phyloP scores from a whole-genome alignment of 1,139 yeast genomes.

The Nematodospora anomalae region DNA sequence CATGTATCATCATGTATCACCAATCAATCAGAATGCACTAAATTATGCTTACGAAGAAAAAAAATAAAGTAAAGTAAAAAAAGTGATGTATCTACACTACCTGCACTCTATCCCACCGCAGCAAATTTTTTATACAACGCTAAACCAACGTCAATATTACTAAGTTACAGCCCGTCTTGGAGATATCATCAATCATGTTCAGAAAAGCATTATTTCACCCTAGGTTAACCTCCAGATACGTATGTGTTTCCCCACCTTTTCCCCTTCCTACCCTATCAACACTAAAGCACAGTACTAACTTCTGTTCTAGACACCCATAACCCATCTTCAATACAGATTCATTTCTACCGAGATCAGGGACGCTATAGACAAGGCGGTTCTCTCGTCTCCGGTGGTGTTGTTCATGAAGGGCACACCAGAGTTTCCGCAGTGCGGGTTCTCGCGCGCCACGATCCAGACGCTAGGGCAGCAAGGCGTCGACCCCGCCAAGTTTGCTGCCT shows the following conservation, averaged over 20 bases:
- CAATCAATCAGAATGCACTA: not conserved
- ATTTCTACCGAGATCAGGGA: slow-evolving; percentile 75
- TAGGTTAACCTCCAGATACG: slow-evolving; percentile 18
- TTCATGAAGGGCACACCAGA: slow-evolving; percentile 98
- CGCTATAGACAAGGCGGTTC: slow-evolving; percentile 84
- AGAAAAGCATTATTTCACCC: slow-evolving; percentile 23
- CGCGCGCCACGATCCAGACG: slow-evolving; percentile 89
- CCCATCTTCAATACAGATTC: slow-evolving; percentile 37
- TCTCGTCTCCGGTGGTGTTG: slow-evolving; percentile 88
- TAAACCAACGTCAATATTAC: not conserved
- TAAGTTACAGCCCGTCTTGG: not conserved
- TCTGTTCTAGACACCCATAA: slow-evolving; percentile 6
- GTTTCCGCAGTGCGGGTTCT: slow-evolving; percentile 97
- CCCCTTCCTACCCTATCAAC: not conserved
- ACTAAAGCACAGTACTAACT: slow-evolving; percentile 10
- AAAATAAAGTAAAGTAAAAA: too few species aligned
- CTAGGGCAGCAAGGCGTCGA: slow-evolving; percentile 97
- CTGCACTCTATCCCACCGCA: not conserved
- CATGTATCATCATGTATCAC: not conserved
- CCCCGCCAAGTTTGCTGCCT: slow-evolving; percentile 94
- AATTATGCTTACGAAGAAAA: slow-evolving; percentile 3
- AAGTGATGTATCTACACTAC: slow-evolving; percentile 1
- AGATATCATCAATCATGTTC: slow-evolving; percentile 20
- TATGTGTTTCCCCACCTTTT: slow-evolving; percentile 16
- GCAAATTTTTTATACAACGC: not conserved